Evolutionary conservation across 768 basidiomycete genomes (phyloP), one percentile per base, ranked within the genome.

Genomic region (Boletus rufocinnamomeus): DNA sequence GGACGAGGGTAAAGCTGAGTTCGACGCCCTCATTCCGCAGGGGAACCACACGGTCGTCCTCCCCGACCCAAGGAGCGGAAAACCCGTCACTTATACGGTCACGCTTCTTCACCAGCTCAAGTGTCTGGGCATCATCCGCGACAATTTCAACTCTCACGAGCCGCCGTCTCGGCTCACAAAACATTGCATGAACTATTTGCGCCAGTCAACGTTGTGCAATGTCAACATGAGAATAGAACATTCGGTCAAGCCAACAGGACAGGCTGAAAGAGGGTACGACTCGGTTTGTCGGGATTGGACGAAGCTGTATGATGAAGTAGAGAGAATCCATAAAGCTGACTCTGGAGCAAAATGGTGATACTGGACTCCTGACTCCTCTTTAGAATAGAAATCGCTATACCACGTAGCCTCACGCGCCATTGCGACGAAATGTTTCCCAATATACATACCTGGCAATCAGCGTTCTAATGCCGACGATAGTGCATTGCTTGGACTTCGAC

Each of bases 171-270:
- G 19, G 45, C 45, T 46, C 27, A 47, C 45, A 19, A 28, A 19
- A 19, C 45, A 47, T 11, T 47, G 45, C 17, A 28, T 47, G 17
- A 47, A 19, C 17, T 47, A 28, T 25, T 47, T 28, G 27, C 27
- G 45, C 27, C 27, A 62, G 50, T 62, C 61, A 4, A 57, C 54
- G 10, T 14, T 63, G 47, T 63, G 56, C 52, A 59, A 58, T 11
- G 25, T 63, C 19, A 63, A 63, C 44, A 63, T 28, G 9, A 30
- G 61, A 19, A 50, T 62, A 17, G 61, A 62, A 19, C 55, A 63
- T 34, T 63, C 55, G 4, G 56, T 63, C 10, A 7, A 32, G 13
- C 19, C 61, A 7, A 50, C 35, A 44, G 61, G 56, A 25, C 53
- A 53, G 5, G 46, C 50, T 3, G 55, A 50, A 30, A 63, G 61